Evolutionary conservation across 2,329 filamentous ascomycete species (phyloP).

Genomic region (Exophiala calicioides): DNA sequence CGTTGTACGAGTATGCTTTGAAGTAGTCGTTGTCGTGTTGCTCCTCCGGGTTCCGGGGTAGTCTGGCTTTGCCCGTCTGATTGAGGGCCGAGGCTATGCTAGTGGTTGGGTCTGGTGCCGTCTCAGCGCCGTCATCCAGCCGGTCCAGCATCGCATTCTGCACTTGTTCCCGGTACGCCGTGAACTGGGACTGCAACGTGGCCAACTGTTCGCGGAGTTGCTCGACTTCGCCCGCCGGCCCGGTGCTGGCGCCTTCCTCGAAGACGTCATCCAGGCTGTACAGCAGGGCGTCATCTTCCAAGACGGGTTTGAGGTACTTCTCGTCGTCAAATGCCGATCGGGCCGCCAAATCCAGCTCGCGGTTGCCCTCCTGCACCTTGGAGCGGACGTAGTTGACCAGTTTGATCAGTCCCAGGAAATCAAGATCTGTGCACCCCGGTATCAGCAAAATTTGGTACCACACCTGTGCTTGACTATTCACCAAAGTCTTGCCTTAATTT

Average conservation of each 20-base stretch:
- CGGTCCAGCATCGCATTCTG: slow-evolving; percentile 67
- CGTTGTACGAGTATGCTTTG: slow-evolving; percentile 67
- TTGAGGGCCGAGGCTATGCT: too few species aligned
- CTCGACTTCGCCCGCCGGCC: slow-evolving; percentile 53
- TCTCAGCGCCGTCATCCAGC: slow-evolving; percentile 53
- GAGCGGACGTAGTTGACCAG: slow-evolving; percentile 68
- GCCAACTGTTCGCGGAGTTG: slow-evolving; percentile 64
- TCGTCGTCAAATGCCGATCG: slow-evolving; percentile 71
- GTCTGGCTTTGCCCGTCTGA: too few species aligned
- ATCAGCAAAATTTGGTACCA: slow-evolving; percentile 21
- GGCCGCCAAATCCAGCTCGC: slow-evolving; percentile 59
- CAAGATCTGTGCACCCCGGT: slow-evolving; percentile 49
- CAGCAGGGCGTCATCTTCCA: slow-evolving; percentile 87
- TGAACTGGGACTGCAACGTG: slow-evolving; percentile 61
- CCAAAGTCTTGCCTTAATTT: slow-evolving; percentile 56
- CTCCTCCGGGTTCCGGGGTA: too few species aligned
- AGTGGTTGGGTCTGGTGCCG: slow-evolving; percentile 34
- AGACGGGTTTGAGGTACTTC: slow-evolving; percentile 74
- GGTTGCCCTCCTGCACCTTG: slow-evolving; percentile 49
- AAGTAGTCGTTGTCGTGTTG: slow-evolving; percentile 65
- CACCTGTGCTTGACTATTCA: too few species aligned
- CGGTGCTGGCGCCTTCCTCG: slow-evolving; percentile 38
- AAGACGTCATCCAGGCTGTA: slow-evolving; percentile 81
- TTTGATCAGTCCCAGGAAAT: slow-evolving; percentile 73
- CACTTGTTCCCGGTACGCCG: slow-evolving; percentile 65